These are phyloP conservation scores for Flaveria brownii DNA, from an alignment of 129 eudicot genomes.

Conservation along the genomic window DNA sequence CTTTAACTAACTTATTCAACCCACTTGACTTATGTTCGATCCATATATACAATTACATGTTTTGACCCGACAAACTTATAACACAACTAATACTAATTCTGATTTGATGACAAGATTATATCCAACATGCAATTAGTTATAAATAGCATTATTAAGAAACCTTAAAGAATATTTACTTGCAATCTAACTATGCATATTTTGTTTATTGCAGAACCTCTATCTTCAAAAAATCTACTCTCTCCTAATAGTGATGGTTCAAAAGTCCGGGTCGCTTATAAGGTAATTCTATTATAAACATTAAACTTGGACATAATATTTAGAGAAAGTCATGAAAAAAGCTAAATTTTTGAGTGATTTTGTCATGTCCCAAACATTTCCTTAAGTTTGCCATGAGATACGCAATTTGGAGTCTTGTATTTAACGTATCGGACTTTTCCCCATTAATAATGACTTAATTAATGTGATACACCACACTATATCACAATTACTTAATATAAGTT, in stretches of 20 bases:
- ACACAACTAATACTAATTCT: no score
- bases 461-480: neutral
- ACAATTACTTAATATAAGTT: no score
- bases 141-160: neutral
- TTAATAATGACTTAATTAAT: neutral
- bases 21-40: neutral
- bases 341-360: neutral
- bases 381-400: neutral
- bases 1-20: no score
- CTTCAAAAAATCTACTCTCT: slow-evolving; percentile 52
- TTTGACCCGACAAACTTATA: no score
- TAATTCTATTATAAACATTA: slow-evolving; percentile 21
- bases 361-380: neutral
- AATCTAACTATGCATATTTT: slow-evolving; percentile 2
- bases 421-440: neutral
- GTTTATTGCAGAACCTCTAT: slow-evolving; percentile 66
- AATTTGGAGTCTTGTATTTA: neutral
- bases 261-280: slow-evolving; percentile 95
- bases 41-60: neutral
- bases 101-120: no score
- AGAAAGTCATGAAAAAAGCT: neutral
- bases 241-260: slow-evolving; percentile 48
- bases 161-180: neutral
- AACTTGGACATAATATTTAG: neutral
- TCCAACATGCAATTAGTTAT: neutral